A percentile compares a stretch with the other conserved stretches of the same genome.
Evolutionary conservation across 306 rosid species (phyloP).

Genomic region (Oxytropis ochrocephala): DNA sequence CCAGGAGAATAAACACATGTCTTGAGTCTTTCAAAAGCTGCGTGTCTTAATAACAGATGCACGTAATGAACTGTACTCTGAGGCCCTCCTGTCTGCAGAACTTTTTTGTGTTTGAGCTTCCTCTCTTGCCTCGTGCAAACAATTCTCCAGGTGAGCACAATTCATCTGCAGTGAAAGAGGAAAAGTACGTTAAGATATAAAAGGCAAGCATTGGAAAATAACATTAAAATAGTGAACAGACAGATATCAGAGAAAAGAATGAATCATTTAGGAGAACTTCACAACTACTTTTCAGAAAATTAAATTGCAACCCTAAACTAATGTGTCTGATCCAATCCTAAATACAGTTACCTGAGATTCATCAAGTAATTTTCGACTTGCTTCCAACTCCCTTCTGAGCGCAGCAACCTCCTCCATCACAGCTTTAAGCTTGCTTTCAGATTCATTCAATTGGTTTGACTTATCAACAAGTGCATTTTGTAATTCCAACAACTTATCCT

Average conservation of each 20-base stretch:
- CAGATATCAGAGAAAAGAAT: neutral
- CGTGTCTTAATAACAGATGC: slow-evolving; percentile 78
- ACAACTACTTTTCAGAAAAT: neutral
- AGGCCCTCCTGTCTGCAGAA: slow-evolving; percentile 91
- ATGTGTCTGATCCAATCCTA: neutral
- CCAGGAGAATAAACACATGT: slow-evolving; percentile 68
- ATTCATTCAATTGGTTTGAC: slow-evolving; percentile 54
- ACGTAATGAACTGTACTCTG: slow-evolving; percentile 75
- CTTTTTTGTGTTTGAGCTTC: slow-evolving; percentile 99
- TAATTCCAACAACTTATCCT: slow-evolving; percentile 55
- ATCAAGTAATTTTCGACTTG: slow-evolving; percentile 74
- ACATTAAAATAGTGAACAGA: neutral
- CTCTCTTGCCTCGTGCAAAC: slow-evolving; percentile 97
- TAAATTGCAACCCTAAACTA: slow-evolving; percentile 3
- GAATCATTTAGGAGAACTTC: neutral
- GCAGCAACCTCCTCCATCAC: slow-evolving; percentile 60
- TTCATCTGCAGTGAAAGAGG: slow-evolving; percentile 61
- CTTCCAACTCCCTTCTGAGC: slow-evolving; percentile 71
- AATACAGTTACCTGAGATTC: slow-evolving; percentile 86
- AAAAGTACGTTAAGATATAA: slow-evolving; percentile 3
- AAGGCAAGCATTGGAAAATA: neutral
- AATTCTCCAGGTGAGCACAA: slow-evolving; percentile 95
- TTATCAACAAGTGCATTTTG: slow-evolving; percentile 60
- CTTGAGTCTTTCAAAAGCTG: slow-evolving; percentile 78
- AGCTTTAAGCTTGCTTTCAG: slow-evolving; percentile 60